Conservation (phyloP, 192 early-diverging fungal genomes). For the Entophlyctis helioformis region DNA sequence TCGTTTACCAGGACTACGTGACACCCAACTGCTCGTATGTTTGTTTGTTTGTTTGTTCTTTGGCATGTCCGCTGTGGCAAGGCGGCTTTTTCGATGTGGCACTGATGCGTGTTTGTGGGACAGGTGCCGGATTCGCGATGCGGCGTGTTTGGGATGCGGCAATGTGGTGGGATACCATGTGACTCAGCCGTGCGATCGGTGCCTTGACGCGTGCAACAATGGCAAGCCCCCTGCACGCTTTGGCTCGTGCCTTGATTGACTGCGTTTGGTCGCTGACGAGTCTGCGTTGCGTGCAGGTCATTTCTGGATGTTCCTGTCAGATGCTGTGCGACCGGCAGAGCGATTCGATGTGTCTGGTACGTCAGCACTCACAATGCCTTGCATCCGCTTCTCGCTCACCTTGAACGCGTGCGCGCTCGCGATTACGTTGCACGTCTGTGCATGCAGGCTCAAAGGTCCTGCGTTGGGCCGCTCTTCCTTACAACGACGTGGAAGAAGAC, state of each 20-base stretch:
- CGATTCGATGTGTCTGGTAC: no score
- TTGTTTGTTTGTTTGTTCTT: neutral
- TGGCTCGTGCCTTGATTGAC: neutral
- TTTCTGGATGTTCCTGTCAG: slow-evolving; percentile 47
- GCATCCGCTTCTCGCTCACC: no score
- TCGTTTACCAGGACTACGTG: slow-evolving; percentile 37
- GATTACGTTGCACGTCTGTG: no score
- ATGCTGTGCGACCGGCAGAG: no score
- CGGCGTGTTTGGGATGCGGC: slow-evolving; percentile 41
- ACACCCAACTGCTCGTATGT: slow-evolving; percentile 36
- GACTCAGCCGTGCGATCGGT: slow-evolving; percentile 39
- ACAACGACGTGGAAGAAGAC: slow-evolving; percentile 11
- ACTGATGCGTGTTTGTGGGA: neutral
- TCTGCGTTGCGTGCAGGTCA: slow-evolving; percentile 19
- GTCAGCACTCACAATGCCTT: no score
- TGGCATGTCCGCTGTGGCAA: neutral
- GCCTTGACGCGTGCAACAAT: slow-evolving; percentile 48
- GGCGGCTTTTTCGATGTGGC: neutral
- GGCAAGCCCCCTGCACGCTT: slow-evolving; percentile 14
- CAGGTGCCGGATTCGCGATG: slow-evolving; percentile 38
- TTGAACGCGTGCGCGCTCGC: no score
- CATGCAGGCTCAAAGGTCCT: slow-evolving; percentile 17
- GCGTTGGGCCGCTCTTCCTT: slow-evolving; percentile 21
- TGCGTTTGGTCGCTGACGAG: neutral
- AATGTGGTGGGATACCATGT: slow-evolving; percentile 51